Conservation (phyloP, 768 basidiomycete genomes). For the Nidularia pulvinata region DNA sequence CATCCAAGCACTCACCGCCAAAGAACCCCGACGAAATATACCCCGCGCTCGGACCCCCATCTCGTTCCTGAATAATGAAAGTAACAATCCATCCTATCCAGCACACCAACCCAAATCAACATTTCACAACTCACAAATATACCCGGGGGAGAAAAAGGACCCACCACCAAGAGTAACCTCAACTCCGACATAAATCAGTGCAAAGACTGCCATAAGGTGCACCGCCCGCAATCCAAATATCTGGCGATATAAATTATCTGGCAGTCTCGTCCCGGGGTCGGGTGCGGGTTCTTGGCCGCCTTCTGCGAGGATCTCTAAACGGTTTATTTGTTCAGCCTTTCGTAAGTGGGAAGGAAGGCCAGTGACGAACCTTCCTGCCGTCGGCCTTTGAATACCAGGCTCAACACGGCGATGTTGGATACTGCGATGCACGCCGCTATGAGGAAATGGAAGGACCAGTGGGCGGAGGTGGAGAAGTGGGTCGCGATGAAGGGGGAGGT, state of each 20-base stretch:
- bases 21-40: conserved; percentile 24
- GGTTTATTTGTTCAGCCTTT: neutral
- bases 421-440: conserved; percentile 67
- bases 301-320: conserved; percentile 37
- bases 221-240: conserved; percentile 53
- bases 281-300: conserved; percentile 39
- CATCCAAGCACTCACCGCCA: conserved; percentile 3
- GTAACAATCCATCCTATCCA: conserved; percentile 70
- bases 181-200: conserved; percentile 67
- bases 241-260: conserved; percentile 38
- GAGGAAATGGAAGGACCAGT: conserved; percentile 83
- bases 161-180: conserved; percentile 60
- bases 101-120: neutral
- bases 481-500: conserved; percentile 67
- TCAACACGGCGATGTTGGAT: conserved; percentile 50
- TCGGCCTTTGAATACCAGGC: conserved; percentile 64
- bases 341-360: neutral
- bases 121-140: neutral
- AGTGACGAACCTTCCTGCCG: conserved; percentile 58
- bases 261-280: conserved; percentile 28
- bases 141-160: neutral
- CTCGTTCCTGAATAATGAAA: conserved; percentile 37
- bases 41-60: conserved; percentile 31
- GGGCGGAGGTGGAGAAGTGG: conserved; percentile 64
- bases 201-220: conserved; percentile 65